Base-by-base conservation (phyloP, 2,329 filamentous ascomycete genomes). In the Periconia sp. region DNA sequence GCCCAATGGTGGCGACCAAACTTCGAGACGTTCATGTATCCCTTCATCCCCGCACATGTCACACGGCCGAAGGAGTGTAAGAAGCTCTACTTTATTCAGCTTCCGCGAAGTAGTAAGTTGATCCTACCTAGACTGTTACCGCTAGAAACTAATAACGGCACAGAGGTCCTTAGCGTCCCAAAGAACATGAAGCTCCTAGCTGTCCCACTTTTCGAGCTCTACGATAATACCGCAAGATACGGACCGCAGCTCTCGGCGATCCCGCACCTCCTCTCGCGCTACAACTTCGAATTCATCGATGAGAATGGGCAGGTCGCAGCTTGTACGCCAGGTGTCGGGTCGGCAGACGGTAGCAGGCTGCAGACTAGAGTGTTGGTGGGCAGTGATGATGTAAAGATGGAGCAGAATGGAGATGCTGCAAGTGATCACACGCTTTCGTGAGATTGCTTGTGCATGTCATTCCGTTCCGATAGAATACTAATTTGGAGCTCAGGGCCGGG, bases 121-220 rank as follows among this genome's bases (percentile, higher is more conserved):
- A 19, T 12, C 17, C n/a, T 26, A 17, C 4, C 12, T 19, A n/a
- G 13, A 29, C 10, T 5, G n/a, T 17, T 9, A 10, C 6, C 3
- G 4, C 72, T 22, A 9, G 11, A 7, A 29, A 16, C 65, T 61
- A 45, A 61, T 25, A 10, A 4, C 4, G 13, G 4, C 36, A 42
- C 68, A 95, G 91, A 96, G 76, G 88, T 97, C 11, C 81, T 99
- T 30, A 95, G 89, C 63, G 94, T 99, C 7, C 94, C 94, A 0
- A 99, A 99, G 77, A 99, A 99, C 74, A 97, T 99, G 94, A 99
- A 99, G 71, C 84, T 99, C 17, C 86, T 99, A 28, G 94, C 94
- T 1, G 94, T 99, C 1, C 94, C 94, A 0, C 80, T 99, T 1
- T 97, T 97, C 73, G 94, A 99, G 74, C 84, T 99, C 26, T 99